Base-by-base conservation (phyloP, 805 yeast species). In the Hanseniaspora jakobsenii region DNA sequence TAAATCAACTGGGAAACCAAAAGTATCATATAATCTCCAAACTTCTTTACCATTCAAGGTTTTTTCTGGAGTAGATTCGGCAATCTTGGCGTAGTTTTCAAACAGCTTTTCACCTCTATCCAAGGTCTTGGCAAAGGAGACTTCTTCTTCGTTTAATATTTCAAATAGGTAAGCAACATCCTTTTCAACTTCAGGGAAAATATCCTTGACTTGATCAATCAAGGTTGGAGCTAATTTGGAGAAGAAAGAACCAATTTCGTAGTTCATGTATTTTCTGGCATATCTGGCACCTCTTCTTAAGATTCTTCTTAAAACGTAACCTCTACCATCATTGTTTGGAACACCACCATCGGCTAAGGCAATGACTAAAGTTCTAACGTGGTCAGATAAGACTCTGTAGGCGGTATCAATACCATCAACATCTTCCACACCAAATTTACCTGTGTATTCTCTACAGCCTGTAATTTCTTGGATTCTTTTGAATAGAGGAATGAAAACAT, bases 301-400 rank as follows among this genome's bases (percentile, higher is more conserved):
- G 54, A 91, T 87, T 70, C 99, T 81, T 69, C 99, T 80, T 62
- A 91, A 69, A 35, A 91, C 99, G 59, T 91, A 91, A 56, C 99
- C 99, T 67, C 98, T 81, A 56, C 99, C 99, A 61, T 91, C 98
- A 59, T 87, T 91, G 67, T 91, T 91, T 59, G 99, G 99, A 47
- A 91, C 96, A 59, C 98, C 99, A 58, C 99, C 99, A 63, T 91
- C 99, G 31, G 94, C 83, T 49, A 91, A 72, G 39, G 99, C 96
- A 64, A 91, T 84, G 2, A 95, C 84, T 61, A 91, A 72, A 21
- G 99, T 91, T 66, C 99, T 80, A 29, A 91, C 96, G 62, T 91
- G 99, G 66, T 91, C 99, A 46, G 98, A 98, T 54, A 91, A 74
- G 35, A 91, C 97, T 64, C 99, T 77, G 70, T 91, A 91, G 44